Base-by-base conservation (phyloP, 2,329 filamentous ascomycete genomes). In the Pseudogymnoascus sp. region DNA sequence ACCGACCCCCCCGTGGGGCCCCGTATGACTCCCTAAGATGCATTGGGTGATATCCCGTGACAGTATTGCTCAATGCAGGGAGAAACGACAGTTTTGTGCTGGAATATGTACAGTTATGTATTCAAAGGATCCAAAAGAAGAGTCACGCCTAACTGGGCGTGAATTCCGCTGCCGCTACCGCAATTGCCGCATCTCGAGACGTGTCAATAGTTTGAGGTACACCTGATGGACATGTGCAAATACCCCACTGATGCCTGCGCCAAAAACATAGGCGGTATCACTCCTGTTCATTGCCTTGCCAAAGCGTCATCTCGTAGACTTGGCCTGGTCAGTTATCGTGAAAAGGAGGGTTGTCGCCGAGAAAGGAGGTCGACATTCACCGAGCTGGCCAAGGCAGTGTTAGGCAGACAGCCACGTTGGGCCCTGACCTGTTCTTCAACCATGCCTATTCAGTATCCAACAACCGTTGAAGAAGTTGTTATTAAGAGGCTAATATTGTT, bases 371-470 rank as follows among this genome's bases (percentile, higher is more conserved):
- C 45, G 45, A 52, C 9, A 52, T 52, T 30, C 45, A 30, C 26
- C 9, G 23, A 26, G 45, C 45, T 18, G 15, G 45, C 45, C 45
- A 52, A 52, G 45, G 45, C 45, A 52, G 45, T 30, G 45, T 52
- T 52, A 52, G 45, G 45, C 45, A 52, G 45, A 52, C 45, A 52
- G 45, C 45, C 45, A 30, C 45, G 26, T 52, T 52, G 23, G 45
- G 45, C 26, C 26, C 26, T 13, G 45, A 18, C 4, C 23, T 30
- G 15, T 9, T 30, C 45, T 52, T 52, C 15, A 6, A 52, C 45
- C 45, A 52, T 52, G 45, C 45, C 45, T 52, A 52, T 52, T 52
- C 45, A 52, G 45, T 52, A 5, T 52, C 45, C 45, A 52, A 52
- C 45, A 52, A 52, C 45, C 26, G n/a, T 13, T 15, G 26, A 13